Percentiles rank a stretch among this genome's conserved stretches.
Conservation (phyloP, 768 basidiomycete species). For the Postia placenta region DNA sequence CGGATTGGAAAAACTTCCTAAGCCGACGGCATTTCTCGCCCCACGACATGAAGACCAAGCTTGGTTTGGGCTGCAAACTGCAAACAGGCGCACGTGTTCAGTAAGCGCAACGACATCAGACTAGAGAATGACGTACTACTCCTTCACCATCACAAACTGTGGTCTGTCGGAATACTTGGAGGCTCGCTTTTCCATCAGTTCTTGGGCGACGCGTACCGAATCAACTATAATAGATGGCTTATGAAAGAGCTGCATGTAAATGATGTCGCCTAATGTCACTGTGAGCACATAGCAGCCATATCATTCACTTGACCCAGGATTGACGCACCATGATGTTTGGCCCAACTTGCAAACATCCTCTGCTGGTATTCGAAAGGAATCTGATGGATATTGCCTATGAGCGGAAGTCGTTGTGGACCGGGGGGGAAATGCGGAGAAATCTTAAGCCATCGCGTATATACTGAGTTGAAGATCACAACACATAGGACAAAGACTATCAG, state of each 20-base stretch:
- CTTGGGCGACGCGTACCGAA: slow-evolving; percentile 14
- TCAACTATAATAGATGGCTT: slow-evolving; percentile 16
- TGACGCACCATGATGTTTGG: slow-evolving; percentile 20
- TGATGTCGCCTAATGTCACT: slow-evolving; percentile 12
- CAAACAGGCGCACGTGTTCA: background rate
- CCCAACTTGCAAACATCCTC: slow-evolving; percentile 24
- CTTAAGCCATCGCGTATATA: background rate
- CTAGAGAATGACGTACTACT: slow-evolving; percentile 16
- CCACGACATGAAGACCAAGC: slow-evolving; percentile 14
- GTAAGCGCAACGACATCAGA: no score
- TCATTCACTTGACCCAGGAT: background rate
- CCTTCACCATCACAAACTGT: slow-evolving; percentile 8
- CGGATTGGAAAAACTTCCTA: slow-evolving; percentile 22
- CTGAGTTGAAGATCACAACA: background rate
- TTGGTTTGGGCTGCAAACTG: background rate
- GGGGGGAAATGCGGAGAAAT: slow-evolving; percentile 17
- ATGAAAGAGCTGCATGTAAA: slow-evolving; percentile 10
- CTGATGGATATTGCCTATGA: slow-evolving; percentile 27
- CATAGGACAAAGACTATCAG: background rate
- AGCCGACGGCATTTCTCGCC: slow-evolving; percentile 24
- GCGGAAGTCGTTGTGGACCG: slow-evolving; percentile 23
- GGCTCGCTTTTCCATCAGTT: slow-evolving; percentile 21
- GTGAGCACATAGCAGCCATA: background rate
- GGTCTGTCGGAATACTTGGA: slow-evolving; percentile 21
- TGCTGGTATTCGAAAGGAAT: slow-evolving; percentile 21